Evolutionary conservation across 179 eudicot species (phyloP), one percentile per base, ranked within the genome.

Genomic region (Spinacia oleracea): DNA sequence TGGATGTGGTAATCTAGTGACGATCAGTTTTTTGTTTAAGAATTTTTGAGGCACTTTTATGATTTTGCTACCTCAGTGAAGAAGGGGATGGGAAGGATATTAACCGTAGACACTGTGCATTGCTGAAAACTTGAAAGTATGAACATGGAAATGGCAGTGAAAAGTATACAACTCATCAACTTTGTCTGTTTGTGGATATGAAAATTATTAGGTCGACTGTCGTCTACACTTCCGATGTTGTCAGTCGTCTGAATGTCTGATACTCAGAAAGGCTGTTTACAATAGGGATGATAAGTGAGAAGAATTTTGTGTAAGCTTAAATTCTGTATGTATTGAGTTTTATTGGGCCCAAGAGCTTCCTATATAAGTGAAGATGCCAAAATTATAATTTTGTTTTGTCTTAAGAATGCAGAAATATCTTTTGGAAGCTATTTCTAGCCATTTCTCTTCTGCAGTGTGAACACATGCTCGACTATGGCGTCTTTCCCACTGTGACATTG

Each of bases 131-230:
- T 38, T 9, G 14, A 8, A 38, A 21, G 71, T 48, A 35, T 66
- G 48, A 66, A n/a, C 45, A 34, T 66, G 43, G 46, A 38, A 20
- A 66, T 25, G 27, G 48, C 46, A 66, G 71, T 66, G 71, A 66
- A 35, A 20, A 66, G 6, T 2, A 31, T 21, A 63, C 14, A 1
- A 63, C 21, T 67, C 48, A 38, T 10, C 20, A 42, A 45, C 53
- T 43, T 20, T 20, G n/a, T 42, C 2, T 0, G 6, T 65, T 65
- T 35, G 70, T 63, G 70, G 43, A 32, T 31, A 65, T 65, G 25
- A 12, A 34, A 42, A 31, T 23, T 69, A 42, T 42, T 11, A 66
- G 27, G 42, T 23, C n/a, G 18, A 43, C 16, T 11, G 18, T 69
- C 53, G 2, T 69, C 73, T 69, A 10, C 15, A 20, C 35, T 40